Conservation (phyloP, 2,329 filamentous ascomycete species). For the Cercospora brassicicola region DNA sequence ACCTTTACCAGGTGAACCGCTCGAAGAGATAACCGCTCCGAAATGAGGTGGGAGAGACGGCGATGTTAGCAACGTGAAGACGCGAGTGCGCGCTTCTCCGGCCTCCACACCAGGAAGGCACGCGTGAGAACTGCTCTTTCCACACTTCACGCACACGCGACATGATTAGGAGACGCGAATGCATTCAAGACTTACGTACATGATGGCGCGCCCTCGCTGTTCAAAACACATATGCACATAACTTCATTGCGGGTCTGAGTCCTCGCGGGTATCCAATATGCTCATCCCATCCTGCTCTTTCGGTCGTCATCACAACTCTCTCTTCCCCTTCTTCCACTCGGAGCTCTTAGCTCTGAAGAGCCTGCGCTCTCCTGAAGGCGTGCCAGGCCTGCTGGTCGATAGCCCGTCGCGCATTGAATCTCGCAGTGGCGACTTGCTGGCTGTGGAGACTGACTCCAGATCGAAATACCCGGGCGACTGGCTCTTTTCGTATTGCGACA, state of each 20-base stretch:
- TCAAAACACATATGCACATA: constrained; percentile 4
- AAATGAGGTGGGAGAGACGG: background rate
- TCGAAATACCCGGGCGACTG: constrained; percentile 43
- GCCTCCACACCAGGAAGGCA: constrained; percentile 6
- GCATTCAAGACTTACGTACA: constrained; percentile 5
- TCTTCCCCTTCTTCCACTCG: constrained; percentile 37
- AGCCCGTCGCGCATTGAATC: constrained; percentile 49
- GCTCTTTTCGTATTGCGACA: constrained; percentile 75
- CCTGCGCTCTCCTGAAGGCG: constrained; percentile 39
- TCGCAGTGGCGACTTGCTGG: constrained; percentile 46
- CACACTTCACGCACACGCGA: background rate
- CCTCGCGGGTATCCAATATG: constrained; percentile 18
- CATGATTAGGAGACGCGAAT: background rate
- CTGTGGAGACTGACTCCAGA: constrained; percentile 48
- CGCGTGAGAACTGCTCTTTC: constrained; percentile 13
- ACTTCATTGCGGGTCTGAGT: constrained; percentile 16
- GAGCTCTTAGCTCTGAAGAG: constrained; percentile 40
- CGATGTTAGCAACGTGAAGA: background rate
- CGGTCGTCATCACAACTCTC: constrained; percentile 38
- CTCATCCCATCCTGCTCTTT: background rate
- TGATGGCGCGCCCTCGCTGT: background rate
- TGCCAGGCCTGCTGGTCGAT: constrained; percentile 51
- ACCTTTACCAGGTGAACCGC: background rate
- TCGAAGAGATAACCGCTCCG: background rate
- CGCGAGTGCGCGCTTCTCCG: background rate